Conservation (phyloP, 2,329 filamentous ascomycete genomes). For the Bipolaris cookei region DNA sequence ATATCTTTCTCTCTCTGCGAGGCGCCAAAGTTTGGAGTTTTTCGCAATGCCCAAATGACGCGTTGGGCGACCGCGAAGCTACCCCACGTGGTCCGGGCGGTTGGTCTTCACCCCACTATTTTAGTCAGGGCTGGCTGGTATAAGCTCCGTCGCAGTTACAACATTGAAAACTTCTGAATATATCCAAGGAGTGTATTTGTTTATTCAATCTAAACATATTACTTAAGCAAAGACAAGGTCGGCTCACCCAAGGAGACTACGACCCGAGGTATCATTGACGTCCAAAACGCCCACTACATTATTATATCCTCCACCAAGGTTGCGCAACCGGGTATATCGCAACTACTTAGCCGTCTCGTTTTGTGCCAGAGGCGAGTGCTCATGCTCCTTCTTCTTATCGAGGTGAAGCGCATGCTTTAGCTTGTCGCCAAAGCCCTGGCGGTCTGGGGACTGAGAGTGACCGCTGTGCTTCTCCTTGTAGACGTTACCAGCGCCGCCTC, state of each 20-base stretch:
- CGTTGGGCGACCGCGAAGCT: slow-evolving; percentile 15
- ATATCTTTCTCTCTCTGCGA: not conserved
- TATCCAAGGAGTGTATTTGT: slow-evolving; percentile 11
- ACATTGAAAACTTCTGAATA: not conserved
- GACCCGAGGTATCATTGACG: slow-evolving; percentile 21
- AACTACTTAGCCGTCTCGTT: slow-evolving; percentile 29
- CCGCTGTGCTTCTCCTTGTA: slow-evolving; percentile 57
- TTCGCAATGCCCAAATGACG: slow-evolving; percentile 29
- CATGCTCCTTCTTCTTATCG: slow-evolving; percentile 47
- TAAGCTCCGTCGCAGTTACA: not conserved
- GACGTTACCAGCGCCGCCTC: slow-evolving; percentile 56
- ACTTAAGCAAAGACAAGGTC: slow-evolving; percentile 7
- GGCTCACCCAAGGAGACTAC: slow-evolving; percentile 10
- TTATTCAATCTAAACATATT: not conserved
- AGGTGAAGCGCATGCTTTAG: slow-evolving; percentile 51
- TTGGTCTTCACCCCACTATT: slow-evolving; percentile 17
- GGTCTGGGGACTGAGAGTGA: slow-evolving; percentile 49
- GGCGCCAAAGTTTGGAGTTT: slow-evolving; percentile 7
- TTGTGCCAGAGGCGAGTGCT: slow-evolving; percentile 36
- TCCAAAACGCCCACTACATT: slow-evolving; percentile 19
- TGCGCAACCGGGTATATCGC: slow-evolving; percentile 30
- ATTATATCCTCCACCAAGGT: slow-evolving; percentile 10
- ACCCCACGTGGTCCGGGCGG: slow-evolving; percentile 23
- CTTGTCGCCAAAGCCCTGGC: slow-evolving; percentile 52
- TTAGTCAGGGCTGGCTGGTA: slow-evolving; percentile 17